phyloP scores from a whole-genome alignment of 208 protist genomes.

The Trypanosoma scelopori region DNA sequence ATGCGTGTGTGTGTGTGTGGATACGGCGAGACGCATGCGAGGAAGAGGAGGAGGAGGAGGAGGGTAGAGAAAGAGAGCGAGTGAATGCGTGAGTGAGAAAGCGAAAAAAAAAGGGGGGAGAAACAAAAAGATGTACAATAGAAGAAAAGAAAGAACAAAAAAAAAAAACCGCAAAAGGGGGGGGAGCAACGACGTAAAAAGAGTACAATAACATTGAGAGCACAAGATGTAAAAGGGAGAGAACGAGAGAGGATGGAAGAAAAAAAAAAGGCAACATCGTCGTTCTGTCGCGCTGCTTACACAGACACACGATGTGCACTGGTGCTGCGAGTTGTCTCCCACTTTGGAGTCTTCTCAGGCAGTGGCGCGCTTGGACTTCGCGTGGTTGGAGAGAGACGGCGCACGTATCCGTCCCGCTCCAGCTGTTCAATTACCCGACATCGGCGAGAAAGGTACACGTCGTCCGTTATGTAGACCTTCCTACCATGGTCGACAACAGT shows the following conservation, averaged over 20 bases:
- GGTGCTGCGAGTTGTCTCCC: slow-evolving; percentile 37
- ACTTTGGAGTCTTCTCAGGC: slow-evolving; percentile 59
- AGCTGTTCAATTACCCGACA: slow-evolving; percentile 52
- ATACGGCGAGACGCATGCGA: no score
- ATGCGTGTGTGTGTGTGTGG: no score
- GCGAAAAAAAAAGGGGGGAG: no score
- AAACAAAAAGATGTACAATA: no score
- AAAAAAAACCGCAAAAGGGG: neutral
- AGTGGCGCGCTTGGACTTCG: slow-evolving; percentile 69
- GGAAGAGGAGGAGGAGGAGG: no score
- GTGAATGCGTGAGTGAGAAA: no score
- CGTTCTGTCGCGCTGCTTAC: neutral
- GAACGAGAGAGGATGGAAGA: neutral
- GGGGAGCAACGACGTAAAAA: slow-evolving; percentile 6
- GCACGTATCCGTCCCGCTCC: slow-evolving; percentile 56
- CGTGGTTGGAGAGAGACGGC: slow-evolving; percentile 28
- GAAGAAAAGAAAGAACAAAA: neutral
- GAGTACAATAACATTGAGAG: slow-evolving; percentile 1
- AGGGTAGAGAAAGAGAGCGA: no score
- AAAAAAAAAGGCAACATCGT: neutral
- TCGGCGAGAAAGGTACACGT: slow-evolving; percentile 57
- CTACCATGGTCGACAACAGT: slow-evolving; percentile 42
- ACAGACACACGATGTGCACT: slow-evolving; percentile 27
- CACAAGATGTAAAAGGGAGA: neutral
- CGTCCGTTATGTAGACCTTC: slow-evolving; percentile 85